Evolutionary conservation across 2,329 filamentous ascomycete genomes (phyloP).

Genomic region (Emmonsiellopsis sp.): DNA sequence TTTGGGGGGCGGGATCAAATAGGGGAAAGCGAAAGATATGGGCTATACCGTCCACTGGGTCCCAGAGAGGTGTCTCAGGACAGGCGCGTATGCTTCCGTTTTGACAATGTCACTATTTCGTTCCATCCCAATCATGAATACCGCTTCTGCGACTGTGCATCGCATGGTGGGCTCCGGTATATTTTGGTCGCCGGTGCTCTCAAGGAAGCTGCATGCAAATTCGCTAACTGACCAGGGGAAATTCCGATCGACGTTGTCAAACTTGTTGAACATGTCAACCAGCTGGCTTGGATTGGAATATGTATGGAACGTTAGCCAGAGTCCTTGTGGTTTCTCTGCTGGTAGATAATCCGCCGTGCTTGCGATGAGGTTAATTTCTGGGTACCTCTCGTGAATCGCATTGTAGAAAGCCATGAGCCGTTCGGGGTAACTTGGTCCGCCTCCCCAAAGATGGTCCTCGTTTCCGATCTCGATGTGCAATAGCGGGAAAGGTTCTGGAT

Average conservation of each 20-base stretch:
- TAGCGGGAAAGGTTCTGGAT: slow-evolving; percentile 50
- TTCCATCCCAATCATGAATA: slow-evolving; percentile 49
- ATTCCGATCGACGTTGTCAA: slow-evolving; percentile 41
- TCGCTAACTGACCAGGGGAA: slow-evolving; percentile 23
- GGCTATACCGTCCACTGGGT: slow-evolving; percentile 24
- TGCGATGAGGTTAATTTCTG: slow-evolving; percentile 47
- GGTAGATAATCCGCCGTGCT: slow-evolving; percentile 32
- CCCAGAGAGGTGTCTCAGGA: slow-evolving; percentile 26
- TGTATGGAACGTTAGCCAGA: slow-evolving; percentile 42
- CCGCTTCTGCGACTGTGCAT: slow-evolving; percentile 53
- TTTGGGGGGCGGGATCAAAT: no score
- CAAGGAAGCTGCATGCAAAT: slow-evolving; percentile 16
- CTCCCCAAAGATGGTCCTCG: slow-evolving; percentile 53
- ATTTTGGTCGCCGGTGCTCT: slow-evolving; percentile 2
- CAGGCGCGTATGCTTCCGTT: slow-evolving; percentile 27
- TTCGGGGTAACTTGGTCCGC: slow-evolving; percentile 40
- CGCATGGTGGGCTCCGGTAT: slow-evolving; percentile 16
- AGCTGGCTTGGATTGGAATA: slow-evolving; percentile 44
- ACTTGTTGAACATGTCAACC: slow-evolving; percentile 42
- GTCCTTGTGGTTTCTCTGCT: slow-evolving; percentile 22
- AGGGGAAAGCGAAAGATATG: neutral
- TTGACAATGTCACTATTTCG: slow-evolving; percentile 29
- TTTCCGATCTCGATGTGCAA: slow-evolving; percentile 57
- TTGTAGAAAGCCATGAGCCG: slow-evolving; percentile 52
- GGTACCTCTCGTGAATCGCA: slow-evolving; percentile 46